Conservation (phyloP, 371 early-diverging fungal species). For the Mucor velutinosus region DNA sequence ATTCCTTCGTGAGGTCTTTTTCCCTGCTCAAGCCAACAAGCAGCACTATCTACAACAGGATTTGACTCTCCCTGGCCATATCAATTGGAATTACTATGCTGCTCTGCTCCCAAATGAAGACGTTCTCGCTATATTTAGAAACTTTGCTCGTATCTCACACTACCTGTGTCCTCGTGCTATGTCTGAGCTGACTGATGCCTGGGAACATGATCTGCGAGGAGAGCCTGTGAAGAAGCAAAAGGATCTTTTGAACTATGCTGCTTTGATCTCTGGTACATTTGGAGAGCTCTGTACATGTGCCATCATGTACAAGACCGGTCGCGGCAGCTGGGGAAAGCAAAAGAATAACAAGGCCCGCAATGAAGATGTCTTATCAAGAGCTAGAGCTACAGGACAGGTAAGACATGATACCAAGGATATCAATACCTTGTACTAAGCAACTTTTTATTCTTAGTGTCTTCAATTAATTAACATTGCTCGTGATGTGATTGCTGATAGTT, state of each 20-base stretch:
- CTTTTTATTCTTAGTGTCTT: constrained; percentile 36
- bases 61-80: constrained; percentile 22
- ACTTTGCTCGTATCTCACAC: constrained; percentile 40
- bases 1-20: constrained; percentile 29
- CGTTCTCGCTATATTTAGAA: constrained; percentile 32
- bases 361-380: constrained; percentile 34
- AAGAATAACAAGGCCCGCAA: constrained; percentile 22
- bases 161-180: constrained; percentile 48
- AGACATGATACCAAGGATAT: not conserved
- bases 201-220: constrained; percentile 47
- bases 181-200: constrained; percentile 51
- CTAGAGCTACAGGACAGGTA: constrained; percentile 58
- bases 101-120: constrained; percentile 22
- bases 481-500: constrained; percentile 55
- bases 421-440: not conserved
- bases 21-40: not conserved
- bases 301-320: constrained; percentile 46
- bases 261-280: constrained; percentile 54
- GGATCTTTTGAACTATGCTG: constrained; percentile 49
- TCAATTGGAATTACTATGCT: constrained; percentile 36
- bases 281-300: constrained; percentile 53
- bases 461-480: constrained; percentile 62
- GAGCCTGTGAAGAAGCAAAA: constrained; percentile 37
- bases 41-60: not conserved
- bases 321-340: constrained; percentile 35